Base-by-base conservation (phyloP, 2,329 filamentous ascomycete species). In the Ophiocordyceps robertsii region DNA sequence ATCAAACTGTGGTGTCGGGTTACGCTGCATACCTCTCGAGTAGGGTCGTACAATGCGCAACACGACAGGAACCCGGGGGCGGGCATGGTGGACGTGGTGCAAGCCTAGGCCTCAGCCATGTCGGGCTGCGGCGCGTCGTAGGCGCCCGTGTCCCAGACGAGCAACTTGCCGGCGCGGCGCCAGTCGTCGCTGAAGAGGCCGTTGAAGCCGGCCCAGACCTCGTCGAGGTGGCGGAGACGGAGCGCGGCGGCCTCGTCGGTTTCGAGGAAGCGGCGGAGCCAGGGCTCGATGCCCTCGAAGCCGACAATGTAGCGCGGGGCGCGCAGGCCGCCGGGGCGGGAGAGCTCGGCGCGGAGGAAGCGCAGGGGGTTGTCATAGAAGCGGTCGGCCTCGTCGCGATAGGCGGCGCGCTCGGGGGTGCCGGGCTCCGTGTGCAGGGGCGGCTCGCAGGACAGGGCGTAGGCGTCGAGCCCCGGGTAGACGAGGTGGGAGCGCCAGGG, bases 401-500 rank as follows among this genome's bases (percentile, higher is more conserved):
- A 98, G 2, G 56, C 56, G 1, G 65, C 67, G 36, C 89, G 77
- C 56, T 84, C 73, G 6, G 62, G 59, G 0, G 73, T 68, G 24
- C 72, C 67, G 0, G 88, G 70, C 2, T 58, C 58, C 0, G 76
- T 75, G 52, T 81, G 66, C 12, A 98, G 64, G 0, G 92, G 92
- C 2, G 92, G 92, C 52, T 95, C 89, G 61, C 92, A 98, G 6
- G 84, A 83, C 14, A 96, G 68, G 0, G 89, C 90, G 69, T 89
- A 89, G 4, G 87, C 88, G 44, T 76, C 65, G 42, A 95, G 77
- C 29, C 68, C 65, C 0, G 85, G 76, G 55, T 92, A 76, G 46
- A 93, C 70, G 33, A 96, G 73, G 55, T 93, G 84, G 14, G 83
- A 88, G 53, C 89, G 83, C 90, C 92, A 96, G 3, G 92, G 90